Base-by-base conservation (phyloP, 2,329 filamentous ascomycete species). In the Cercospora zeae-maydis region DNA sequence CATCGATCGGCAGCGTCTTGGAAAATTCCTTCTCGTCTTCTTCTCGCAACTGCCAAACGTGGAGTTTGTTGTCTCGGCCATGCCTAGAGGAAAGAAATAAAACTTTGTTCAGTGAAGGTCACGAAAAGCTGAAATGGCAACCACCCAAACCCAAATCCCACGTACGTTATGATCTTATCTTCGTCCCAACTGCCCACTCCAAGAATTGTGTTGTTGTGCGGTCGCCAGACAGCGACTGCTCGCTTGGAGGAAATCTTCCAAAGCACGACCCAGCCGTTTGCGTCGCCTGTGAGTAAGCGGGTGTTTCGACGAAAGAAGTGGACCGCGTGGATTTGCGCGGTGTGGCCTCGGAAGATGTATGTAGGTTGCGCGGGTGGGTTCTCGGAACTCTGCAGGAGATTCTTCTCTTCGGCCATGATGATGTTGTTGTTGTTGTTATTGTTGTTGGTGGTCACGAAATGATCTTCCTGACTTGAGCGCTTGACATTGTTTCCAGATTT, bases 201-300 rank as follows among this genome's bases (percentile, higher is more conserved):
- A 14, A 98, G 81, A 30, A 98, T 87, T 19, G 91, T 85, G 34
- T 85, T 88, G 49, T 86, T 81, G 75, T 99, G 95, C 1, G 92
- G 90, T 71, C 85, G 88, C 95, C 95, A 99, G 3, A 95, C 91
- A 1, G 89, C 91, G 8, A 86, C 82, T 0, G 93, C 86, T 34
- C 95, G 84, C 81, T 96, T 93, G 57, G 88, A 90, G 27, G 88
- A 84, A 39, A 96, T 80, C 73, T 91, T 88, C 95, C 95, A 99
- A 21, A 92, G 79, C 6, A 96, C 84, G 34, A 96, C 82, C 83
- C 89, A 97, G 63, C 95, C 95, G 45, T 96, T 90, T 8, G 92
- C 90, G 77, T 99, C 95, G 36, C 90, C 93, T 0, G 92, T 95
- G 11, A 91, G 80, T 5, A 99, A 86, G 34, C 91, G 88, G 62